Evolutionary conservation across 1,284 basidiomycete genomes (phyloP), one percentile per base, ranked within the genome.

Genomic region (Coniophora puteana): DNA sequence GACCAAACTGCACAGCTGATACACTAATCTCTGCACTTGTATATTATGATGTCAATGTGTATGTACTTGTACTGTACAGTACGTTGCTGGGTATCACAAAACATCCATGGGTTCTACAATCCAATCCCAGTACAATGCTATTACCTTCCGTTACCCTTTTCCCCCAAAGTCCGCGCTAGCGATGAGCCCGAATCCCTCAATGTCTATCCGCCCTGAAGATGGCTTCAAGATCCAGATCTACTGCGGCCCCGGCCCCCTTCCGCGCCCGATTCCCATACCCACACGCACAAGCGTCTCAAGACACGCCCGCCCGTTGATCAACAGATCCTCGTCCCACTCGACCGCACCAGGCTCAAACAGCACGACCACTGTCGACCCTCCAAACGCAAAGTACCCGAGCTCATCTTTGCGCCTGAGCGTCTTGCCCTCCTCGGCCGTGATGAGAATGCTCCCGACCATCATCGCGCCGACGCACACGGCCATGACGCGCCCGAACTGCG

Each of bases 361-460:
- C 36, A 89, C 66, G 16, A 96, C 90, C 47, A 95, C 86, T 3
- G 93, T 96, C 17, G 86, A 91, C 0, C 93, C 93, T 86, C 90
- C 93, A 55, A 94, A 95, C 0, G 90, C 90, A 56, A 95, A 95
- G 62, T 91, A 95, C 1, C 93, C 93, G 51, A 96, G 80, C 59
- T 97, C 94, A 47, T 96, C 77, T 3, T 93, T 93, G 7, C 90
- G 79, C 53, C 76, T 73, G 32, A 98, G 79, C 4, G 67, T 52
- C 20, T 95, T 76, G 1, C 93, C 93, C 51, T 93, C 88, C 28
- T 83, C 57, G n/a, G 93, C 87, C 0, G 91, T 91, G 7, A 88
- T 86, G 49, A 83, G 66, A 54, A 94, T 96, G 43, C 80, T 89
- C 7, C 92, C 91, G 3, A 94, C 92, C 91, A 93, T 93, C 91